Conservation (phyloP, 2,329 filamentous ascomycete species). For the Purpureocillium lavendulum region DNA sequence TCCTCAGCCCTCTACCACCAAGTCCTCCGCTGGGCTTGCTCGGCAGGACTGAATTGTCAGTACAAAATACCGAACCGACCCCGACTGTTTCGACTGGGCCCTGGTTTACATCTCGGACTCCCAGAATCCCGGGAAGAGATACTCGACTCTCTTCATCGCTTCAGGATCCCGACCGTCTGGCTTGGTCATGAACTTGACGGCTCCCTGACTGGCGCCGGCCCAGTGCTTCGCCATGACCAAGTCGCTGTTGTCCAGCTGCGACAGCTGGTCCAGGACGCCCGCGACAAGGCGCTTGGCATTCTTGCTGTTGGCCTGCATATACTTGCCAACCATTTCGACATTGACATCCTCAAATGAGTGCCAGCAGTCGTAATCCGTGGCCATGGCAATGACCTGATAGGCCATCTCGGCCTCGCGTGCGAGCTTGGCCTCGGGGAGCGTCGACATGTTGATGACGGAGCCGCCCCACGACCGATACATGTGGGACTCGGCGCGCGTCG, state of each 20-base stretch:
- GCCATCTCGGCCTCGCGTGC: slow-evolving; percentile 92
- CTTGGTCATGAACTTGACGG: slow-evolving; percentile 75
- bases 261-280: slow-evolving; percentile 79
- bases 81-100: too few species aligned
- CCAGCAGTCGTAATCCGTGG: slow-evolving; percentile 99
- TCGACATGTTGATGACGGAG: slow-evolving; percentile 96
- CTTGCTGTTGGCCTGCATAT: slow-evolving; percentile 87
- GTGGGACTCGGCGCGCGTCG: slow-evolving; percentile 88
- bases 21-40: too few species aligned
- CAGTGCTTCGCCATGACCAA: slow-evolving; percentile 75
- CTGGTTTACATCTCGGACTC: too few species aligned
- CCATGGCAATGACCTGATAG: slow-evolving; percentile 99
- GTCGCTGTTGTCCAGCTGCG: slow-evolving; percentile 66
- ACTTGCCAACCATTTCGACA: slow-evolving; percentile 92
- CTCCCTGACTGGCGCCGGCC: slow-evolving; percentile 66
- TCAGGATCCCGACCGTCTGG: slow-evolving; percentile 63
- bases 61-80: too few species aligned
- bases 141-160: slow-evolving; percentile 72
- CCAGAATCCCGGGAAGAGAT: slow-evolving; percentile 80
- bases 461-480: slow-evolving; percentile 94
- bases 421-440: slow-evolving; percentile 89
- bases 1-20: too few species aligned
- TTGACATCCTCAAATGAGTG: slow-evolving; percentile 75
- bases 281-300: slow-evolving; percentile 82
- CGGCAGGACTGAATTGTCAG: too few species aligned